Percentiles rank a stretch among this genome's conserved stretches.
Evolutionary conservation across 768 basidiomycete species (phyloP).

Genomic region (Suillus tomentosus): DNA sequence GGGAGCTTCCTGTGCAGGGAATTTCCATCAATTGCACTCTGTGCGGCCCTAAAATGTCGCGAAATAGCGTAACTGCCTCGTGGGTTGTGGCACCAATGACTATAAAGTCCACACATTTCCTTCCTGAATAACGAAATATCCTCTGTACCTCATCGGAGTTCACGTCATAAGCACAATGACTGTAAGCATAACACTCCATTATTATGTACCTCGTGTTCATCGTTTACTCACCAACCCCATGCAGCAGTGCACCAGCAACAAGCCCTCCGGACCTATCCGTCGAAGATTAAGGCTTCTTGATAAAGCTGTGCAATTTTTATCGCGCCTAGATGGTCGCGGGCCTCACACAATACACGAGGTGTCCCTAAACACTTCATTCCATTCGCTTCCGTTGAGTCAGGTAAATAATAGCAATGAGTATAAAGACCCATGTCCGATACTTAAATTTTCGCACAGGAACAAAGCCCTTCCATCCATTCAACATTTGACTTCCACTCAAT

Average conservation of each 20-base stretch:
- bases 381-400: slow-evolving; percentile 2
- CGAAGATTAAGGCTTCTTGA: slow-evolving; percentile 3
- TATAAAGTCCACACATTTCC: slow-evolving; percentile 2
- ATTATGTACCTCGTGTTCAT: slow-evolving; percentile 4
- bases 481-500: slow-evolving; percentile 7
- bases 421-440: slow-evolving; percentile 26
- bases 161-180: slow-evolving; percentile 5
- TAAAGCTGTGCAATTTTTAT: slow-evolving; percentile 8
- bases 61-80: slow-evolving; percentile 3
- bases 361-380: slow-evolving; percentile 7
- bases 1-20: slow-evolving; percentile 6
- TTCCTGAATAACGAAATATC: neutral
- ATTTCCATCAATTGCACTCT: slow-evolving; percentile 8
- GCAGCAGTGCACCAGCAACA: neutral
- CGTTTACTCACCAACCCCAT: neutral
- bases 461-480: slow-evolving; percentile 14
- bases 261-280: slow-evolving; percentile 1
- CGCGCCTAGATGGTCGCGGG: slow-evolving; percentile 7
- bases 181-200: slow-evolving; percentile 3
- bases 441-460: slow-evolving; percentile 24
- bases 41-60: slow-evolving; percentile 8
- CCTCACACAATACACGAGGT: slow-evolving; percentile 28
- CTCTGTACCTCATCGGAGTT: slow-evolving; percentile 1
- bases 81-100: neutral
- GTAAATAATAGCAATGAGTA: slow-evolving; percentile 32